Base-by-base conservation (phyloP, 2,329 filamentous ascomycete species). In the Hypoxylon sp. region DNA sequence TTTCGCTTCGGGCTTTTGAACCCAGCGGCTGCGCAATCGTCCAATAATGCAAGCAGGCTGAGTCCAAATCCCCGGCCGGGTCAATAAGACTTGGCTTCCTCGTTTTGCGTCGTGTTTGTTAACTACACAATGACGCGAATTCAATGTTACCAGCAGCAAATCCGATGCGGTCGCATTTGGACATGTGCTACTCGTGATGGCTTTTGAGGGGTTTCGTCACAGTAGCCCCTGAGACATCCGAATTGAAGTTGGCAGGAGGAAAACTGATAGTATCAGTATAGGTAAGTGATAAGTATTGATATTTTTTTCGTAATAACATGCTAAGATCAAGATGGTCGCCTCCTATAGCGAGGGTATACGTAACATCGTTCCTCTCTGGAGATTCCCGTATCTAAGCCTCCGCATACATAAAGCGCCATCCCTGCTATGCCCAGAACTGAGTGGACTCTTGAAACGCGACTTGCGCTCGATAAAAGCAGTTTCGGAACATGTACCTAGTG, bases 71-170 rank as follows among this genome's bases (percentile, higher is more conserved):
- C 52, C 32, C 32, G 41, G 34, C 63, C 50, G 47, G 52, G 53
- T 61, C 48, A n/a, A 41, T 43, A 32, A 37, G 51, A 47, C 58
- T 52, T 53, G 57, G 53, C 57, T 62, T 47, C 59, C 45, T 51
- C 48, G 51, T 58, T 58, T 23, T 52, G 37, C 21, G 30, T 50
- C 46, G 14, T 41, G 32, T 51, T 34, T 55, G 14, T 21, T 43
- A 14, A 54, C 55, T 63, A 63, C 63, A 69, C 60, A 51, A 69
- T 69, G 63, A 69, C 63, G 66, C 59, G 46, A 41, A 61, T 37
- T 45, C 43, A 23, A 55, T 58, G 47, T 32, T 52, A 65, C 59
- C 41, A 25, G 41, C 43, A 37, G 32, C 25, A 48, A 58, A 57
- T 46, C 30, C 25, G 25, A 50, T 60, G 51, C 47, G 45, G 37